Evolutionary conservation across 805 yeast species (phyloP).

Genomic region (Phaffomyces thermotolerans): DNA sequence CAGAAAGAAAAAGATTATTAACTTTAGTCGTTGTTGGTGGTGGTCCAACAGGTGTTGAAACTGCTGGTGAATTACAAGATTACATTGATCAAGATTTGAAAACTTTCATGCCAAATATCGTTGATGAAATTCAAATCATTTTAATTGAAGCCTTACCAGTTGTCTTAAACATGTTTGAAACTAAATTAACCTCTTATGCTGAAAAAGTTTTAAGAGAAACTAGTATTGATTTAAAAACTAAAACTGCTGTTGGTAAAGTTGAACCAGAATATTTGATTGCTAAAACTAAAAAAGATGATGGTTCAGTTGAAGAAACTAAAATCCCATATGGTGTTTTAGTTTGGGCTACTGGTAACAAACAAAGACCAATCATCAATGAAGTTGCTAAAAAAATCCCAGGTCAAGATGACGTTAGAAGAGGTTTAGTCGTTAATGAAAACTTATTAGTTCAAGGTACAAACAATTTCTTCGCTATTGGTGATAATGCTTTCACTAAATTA

Average conservation of each 20-base stretch:
- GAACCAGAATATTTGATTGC: conserved; percentile 66
- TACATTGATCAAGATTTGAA: conserved; percentile 85
- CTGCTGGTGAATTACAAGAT: conserved; percentile 94
- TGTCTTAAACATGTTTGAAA: conserved; percentile 70
- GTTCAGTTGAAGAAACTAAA: conserved; percentile 46
- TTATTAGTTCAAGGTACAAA: conserved; percentile 74
- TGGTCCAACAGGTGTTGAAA: conserved; percentile 98
- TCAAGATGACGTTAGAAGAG: conserved; percentile 84
- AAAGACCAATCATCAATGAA: conserved; percentile 64
- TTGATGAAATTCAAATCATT: conserved; percentile 74
- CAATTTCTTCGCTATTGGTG: conserved; percentile 82
- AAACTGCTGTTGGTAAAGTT: conserved; percentile 85
- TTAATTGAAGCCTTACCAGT: conserved; percentile 89
- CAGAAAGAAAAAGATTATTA: conserved; percentile 78
- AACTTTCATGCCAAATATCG: conserved; percentile 84
- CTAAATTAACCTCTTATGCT: conserved; percentile 68
- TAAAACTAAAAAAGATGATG: conserved; percentile 58
- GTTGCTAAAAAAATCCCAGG: conserved; percentile 64
- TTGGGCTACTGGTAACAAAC: conserved; percentile 98
- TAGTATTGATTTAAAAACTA: conserved; percentile 68
- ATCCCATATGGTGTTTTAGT: conserved; percentile 89
- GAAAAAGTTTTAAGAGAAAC: conserved; percentile 62
- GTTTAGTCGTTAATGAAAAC: conserved; percentile 72
- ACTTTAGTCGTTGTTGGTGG: conserved; percentile 94
- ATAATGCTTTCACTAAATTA: conserved; percentile 79